phyloP scores from a whole-genome alignment of 352 stramenopile species.

The Globisporangium cylindrosporum region DNA sequence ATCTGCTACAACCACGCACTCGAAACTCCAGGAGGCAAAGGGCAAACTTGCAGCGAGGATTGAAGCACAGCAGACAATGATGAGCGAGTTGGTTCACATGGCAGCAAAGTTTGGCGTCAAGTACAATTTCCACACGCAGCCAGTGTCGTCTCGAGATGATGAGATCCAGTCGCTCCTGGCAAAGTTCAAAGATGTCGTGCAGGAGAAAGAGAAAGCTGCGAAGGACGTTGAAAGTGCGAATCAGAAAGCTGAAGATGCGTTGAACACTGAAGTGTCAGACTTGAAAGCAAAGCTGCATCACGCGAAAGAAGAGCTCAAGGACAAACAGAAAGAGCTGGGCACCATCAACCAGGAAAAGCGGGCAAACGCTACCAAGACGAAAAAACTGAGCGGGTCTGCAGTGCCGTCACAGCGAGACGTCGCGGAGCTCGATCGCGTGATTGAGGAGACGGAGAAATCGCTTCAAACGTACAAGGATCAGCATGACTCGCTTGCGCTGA shows the following conservation, averaged over 20 bases:
- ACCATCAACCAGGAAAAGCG: constrained; percentile 43
- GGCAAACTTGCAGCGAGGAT: constrained; percentile 57
- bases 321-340: constrained; percentile 40
- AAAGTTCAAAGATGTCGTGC: constrained; percentile 45
- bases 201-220: constrained; percentile 39
- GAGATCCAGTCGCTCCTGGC: constrained; percentile 51
- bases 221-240: constrained; percentile 37
- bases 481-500: constrained; percentile 32
- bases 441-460: constrained; percentile 43
- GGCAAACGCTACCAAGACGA: constrained; percentile 32
- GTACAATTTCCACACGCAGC: constrained; percentile 56
- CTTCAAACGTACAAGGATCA: constrained; percentile 45
- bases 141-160: constrained; percentile 46
- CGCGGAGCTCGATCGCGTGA: constrained; percentile 39
- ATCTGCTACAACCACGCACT: constrained; percentile 30
- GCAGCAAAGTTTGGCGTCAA: constrained; percentile 43
- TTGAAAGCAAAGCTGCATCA: constrained; percentile 53
- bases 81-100: constrained; percentile 44
- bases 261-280: constrained; percentile 48
- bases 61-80: constrained; percentile 31
- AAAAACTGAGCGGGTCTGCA: constrained; percentile 31
- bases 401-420: constrained; percentile 51
- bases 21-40: constrained; percentile 32
- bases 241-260: constrained; percentile 36
- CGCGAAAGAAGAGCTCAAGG: constrained; percentile 41